Conservation (phyloP, 1,284 basidiomycete genomes). For the Ganoderma meredithae region DNA sequence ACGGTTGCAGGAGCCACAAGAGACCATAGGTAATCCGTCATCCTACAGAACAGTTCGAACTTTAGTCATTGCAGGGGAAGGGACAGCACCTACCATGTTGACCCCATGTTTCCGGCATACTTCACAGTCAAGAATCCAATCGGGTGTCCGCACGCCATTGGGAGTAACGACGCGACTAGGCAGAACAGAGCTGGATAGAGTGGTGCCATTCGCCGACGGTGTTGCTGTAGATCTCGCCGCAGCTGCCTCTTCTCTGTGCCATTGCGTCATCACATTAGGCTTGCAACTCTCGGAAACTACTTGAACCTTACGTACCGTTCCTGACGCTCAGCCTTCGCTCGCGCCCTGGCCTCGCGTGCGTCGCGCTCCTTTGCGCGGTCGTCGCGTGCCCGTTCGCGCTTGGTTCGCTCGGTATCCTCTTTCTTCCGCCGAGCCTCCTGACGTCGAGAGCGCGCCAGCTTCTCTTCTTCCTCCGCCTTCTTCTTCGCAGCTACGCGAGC, state of each 20-base stretch:
- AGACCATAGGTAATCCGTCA: constrained; percentile 78
- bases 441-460: constrained; percentile 65
- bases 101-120: constrained; percentile 74
- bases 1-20: constrained; percentile 78
- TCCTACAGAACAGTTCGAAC: constrained; percentile 54
- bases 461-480: constrained; percentile 70
- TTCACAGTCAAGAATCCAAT: constrained; percentile 89
- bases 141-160: constrained; percentile 55
- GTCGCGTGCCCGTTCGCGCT: constrained; percentile 63
- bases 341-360: constrained; percentile 46
- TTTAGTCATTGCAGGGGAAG: neutral
- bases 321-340: constrained; percentile 37
- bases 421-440: constrained; percentile 68
- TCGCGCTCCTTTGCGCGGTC: constrained; percentile 60
- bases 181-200: constrained; percentile 33
- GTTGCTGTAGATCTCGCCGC: constrained; percentile 34
- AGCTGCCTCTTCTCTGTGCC: constrained; percentile 22
- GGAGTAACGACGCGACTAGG: constrained; percentile 42
- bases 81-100: constrained; percentile 62
- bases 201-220: constrained; percentile 33
- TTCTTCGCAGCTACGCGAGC: constrained; percentile 59
- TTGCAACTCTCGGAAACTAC: too few relatives aligned
- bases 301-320: constrained; percentile 30
- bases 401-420: constrained; percentile 68
- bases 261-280: neutral